A percentile compares a stretch with the other conserved stretches of the same genome.
Evolutionary conservation across 2,329 filamentous ascomycete species (phyloP).

Genomic region (Mollisia scopiformis): DNA sequence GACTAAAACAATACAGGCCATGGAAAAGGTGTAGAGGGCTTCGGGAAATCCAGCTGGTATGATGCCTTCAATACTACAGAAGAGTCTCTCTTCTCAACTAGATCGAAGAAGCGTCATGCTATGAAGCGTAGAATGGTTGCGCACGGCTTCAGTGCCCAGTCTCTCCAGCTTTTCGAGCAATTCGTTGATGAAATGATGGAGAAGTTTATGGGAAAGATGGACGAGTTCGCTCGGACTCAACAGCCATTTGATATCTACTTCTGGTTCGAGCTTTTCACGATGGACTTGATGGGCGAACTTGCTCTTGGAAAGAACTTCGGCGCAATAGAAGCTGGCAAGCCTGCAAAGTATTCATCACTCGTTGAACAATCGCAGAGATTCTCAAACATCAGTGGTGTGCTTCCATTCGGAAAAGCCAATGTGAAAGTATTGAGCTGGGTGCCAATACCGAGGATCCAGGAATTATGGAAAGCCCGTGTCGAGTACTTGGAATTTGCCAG

Average conservation of each 20-base stretch:
- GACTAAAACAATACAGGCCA: constrained; percentile 7
- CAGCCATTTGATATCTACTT: constrained; percentile 22
- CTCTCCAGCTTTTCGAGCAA: constrained; percentile 80
- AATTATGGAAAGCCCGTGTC: constrained; percentile 12
- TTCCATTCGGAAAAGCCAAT: constrained; percentile 19
- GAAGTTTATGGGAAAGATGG: constrained; percentile 72
- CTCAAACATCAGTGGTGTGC: constrained; percentile 16
- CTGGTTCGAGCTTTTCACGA: constrained; percentile 23
- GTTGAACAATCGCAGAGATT: constrained; percentile 17
- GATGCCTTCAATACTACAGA: constrained; percentile 87
- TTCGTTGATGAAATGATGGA: constrained; percentile 81
- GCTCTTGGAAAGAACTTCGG: constrained; percentile 19
- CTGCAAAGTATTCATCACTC: constrained; percentile 18
- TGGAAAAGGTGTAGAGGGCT: constrained; percentile 19
- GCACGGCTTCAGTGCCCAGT: constrained; percentile 83
- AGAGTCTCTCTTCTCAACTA: constrained; percentile 84
- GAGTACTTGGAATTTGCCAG: constrained; percentile 19
- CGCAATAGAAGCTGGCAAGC: constrained; percentile 14
- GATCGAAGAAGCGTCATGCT: constrained; percentile 76
- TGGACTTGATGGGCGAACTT: constrained; percentile 22
- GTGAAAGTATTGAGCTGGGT: constrained; percentile 17
- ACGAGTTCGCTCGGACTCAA: constrained; percentile 42
- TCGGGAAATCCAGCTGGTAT: constrained; percentile 48
- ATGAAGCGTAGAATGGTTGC: constrained; percentile 86
- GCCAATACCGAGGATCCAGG: constrained; percentile 16